These are phyloP conservation scores for Chaetomiaceae sp. DNA, from an alignment of 2,329 filamentous ascomycete species.

Conservation along the genomic window DNA sequence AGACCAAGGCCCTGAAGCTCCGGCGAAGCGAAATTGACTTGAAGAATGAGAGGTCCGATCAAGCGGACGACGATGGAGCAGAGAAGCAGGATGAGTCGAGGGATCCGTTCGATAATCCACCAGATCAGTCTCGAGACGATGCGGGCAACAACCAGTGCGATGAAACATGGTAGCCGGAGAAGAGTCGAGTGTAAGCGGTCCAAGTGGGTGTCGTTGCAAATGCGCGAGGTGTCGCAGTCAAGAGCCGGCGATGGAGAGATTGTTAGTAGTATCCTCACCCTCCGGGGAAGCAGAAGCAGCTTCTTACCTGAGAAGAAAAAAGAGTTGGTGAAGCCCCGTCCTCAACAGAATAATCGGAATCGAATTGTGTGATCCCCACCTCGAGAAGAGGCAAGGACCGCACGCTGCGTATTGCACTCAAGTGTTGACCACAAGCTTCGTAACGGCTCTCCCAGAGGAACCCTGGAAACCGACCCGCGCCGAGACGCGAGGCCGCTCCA, in stretches of 20 bases:
- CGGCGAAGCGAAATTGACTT: background rate
- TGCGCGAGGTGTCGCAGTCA: background rate
- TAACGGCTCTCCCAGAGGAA: conserved; percentile 31
- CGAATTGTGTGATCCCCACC: conserved; percentile 27
- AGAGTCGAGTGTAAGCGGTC: too few species aligned
- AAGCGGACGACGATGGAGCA: background rate
- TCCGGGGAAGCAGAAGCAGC: background rate
- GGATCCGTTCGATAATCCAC: background rate
- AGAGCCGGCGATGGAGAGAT: background rate
- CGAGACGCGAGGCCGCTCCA: conserved; percentile 19
- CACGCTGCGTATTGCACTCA: conserved; percentile 35
- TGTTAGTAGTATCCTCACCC: conserved; percentile 31
- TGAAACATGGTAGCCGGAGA: background rate
- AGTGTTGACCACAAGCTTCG: conserved; percentile 33
- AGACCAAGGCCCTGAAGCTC: background rate
- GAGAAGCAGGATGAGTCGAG: background rate
- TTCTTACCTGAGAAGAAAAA: conserved; percentile 29
- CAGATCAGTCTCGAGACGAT: background rate
- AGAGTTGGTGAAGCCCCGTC: conserved; percentile 30
- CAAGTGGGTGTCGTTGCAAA: too few species aligned
- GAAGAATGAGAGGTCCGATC: background rate
- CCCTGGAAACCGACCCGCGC: conserved; percentile 19
- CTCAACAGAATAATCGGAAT: conserved; percentile 35
- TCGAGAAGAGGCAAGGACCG: conserved; percentile 15
- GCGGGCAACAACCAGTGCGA: background rate